Conservation (phyloP, 169 alveolate species). For the Ichthyophthirius multifiliis region DNA sequence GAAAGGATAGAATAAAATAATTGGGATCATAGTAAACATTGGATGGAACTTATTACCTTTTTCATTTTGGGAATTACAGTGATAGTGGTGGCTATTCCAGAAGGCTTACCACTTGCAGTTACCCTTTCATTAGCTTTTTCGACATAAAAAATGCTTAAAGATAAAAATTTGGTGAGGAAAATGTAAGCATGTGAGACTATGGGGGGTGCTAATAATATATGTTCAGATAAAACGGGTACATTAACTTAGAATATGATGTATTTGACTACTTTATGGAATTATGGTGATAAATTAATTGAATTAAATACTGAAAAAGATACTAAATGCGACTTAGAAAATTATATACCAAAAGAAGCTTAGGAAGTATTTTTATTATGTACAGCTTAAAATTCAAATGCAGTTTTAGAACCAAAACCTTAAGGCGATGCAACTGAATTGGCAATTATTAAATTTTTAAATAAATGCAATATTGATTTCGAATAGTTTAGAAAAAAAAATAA, state of each 20-base stretch:
- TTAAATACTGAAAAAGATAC: neutral
- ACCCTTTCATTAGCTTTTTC: constrained; percentile 88
- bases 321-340: neutral
- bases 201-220: constrained; percentile 92
- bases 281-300: neutral
- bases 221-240: constrained; percentile 94
- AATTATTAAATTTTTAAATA: constrained; percentile 52
- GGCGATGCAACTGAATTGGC: constrained; percentile 86
- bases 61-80: constrained; percentile 83
- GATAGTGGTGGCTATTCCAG: constrained; percentile 92
- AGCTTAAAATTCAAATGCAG: constrained; percentile 16
- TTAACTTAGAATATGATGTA: constrained; percentile 88
- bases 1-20: constrained; percentile 35
- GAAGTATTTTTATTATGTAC: constrained; percentile 6
- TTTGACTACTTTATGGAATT: constrained; percentile 60
- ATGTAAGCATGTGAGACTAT: constrained; percentile 92
- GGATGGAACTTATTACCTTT: constrained; percentile 27
- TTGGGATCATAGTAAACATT: constrained; percentile 14
- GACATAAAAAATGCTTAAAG: constrained; percentile 87
- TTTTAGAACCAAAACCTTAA: constrained; percentile 2
- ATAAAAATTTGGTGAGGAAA: constrained; percentile 80
- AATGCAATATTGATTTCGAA: constrained; percentile 49
- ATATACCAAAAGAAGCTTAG: neutral
- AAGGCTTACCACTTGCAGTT: constrained; percentile 94
- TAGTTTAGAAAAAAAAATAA: constrained; percentile 5